Evolutionary conservation across 192 early-diverging fungal species (phyloP).

Genomic region (Rhizophagus clarus): DNA sequence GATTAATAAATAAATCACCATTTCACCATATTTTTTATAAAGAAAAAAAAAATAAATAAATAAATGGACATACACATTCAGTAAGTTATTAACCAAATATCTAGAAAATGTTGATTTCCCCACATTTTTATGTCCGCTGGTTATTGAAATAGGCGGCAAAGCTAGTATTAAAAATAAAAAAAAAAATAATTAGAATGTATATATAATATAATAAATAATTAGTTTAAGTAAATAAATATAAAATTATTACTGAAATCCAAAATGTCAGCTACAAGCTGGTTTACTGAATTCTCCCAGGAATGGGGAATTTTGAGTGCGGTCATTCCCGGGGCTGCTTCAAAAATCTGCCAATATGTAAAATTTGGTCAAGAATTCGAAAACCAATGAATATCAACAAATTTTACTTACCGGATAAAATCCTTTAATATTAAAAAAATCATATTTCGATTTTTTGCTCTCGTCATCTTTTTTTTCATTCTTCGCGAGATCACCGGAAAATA

Average conservation of each 20-base stretch:
- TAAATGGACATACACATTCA: conserved; percentile 57
- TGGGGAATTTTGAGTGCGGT: conserved; percentile 39
- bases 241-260: not conserved
- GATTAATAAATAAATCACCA: conserved; percentile 28
- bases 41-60: not conserved
- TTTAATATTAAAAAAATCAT: conserved; percentile 24
- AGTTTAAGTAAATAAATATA: too few species aligned
- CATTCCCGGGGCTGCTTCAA: conserved; percentile 26
- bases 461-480: conserved; percentile 7
- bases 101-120: conserved; percentile 92
- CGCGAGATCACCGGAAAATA: conserved; percentile 44
- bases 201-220: not conserved
- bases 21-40: not conserved
- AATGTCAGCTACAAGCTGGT: conserved; percentile 7
- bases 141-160: conserved; percentile 55
- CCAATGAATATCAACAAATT: not conserved
- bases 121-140: conserved; percentile 78
- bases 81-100: conserved; percentile 73
- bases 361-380: not conserved
- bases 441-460: not conserved
- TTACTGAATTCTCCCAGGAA: conserved; percentile 41
- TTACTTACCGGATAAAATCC: conserved; percentile 55
- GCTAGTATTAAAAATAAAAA: conserved; percentile 24
- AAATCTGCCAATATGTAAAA: conserved; percentile 25
- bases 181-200: not conserved